phyloP scores from a whole-genome alignment of 345 rosid genomes.

The Populus tremula region DNA sequence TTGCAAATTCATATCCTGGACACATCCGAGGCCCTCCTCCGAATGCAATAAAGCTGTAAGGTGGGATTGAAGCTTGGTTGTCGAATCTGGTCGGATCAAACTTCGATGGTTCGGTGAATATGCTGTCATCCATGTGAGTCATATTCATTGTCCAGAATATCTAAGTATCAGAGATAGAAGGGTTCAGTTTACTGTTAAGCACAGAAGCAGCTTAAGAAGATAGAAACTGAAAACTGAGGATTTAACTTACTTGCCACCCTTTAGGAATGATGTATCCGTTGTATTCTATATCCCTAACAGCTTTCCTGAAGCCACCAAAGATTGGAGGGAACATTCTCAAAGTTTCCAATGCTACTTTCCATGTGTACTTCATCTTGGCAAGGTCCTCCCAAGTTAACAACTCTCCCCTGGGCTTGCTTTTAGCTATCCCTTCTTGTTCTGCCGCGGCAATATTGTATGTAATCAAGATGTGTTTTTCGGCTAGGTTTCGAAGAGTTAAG shows the following conservation, averaged over 20 bases:
- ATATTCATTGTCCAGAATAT: constrained; percentile 45
- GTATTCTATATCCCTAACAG: constrained; percentile 38
- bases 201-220: not conserved
- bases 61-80: constrained; percentile 42
- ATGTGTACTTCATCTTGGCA: constrained; percentile 56
- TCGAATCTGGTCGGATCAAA: constrained; percentile 50
- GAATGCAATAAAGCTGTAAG: constrained; percentile 44
- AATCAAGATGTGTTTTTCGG: not conserved
- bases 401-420: constrained; percentile 37
- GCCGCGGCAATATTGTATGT: not conserved
- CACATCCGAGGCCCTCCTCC: constrained; percentile 60
- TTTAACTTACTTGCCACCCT: constrained; percentile 49
- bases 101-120: constrained; percentile 44
- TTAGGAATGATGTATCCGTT: constrained; percentile 47
- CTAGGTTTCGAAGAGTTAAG: not conserved
- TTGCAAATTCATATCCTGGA: constrained; percentile 56
- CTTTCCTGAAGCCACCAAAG: constrained; percentile 49
- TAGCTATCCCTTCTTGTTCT: constrained; percentile 53
- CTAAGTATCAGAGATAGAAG: constrained; percentile 5
- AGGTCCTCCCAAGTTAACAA: constrained; percentile 53
- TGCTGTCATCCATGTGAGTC: constrained; percentile 47
- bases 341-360: constrained; percentile 55
- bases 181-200: not conserved
- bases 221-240: not conserved
- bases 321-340: constrained; percentile 45